phyloP scores from a whole-genome alignment of 2,329 filamentous ascomycete genomes.

The Sclerotinia spermophila region DNA sequence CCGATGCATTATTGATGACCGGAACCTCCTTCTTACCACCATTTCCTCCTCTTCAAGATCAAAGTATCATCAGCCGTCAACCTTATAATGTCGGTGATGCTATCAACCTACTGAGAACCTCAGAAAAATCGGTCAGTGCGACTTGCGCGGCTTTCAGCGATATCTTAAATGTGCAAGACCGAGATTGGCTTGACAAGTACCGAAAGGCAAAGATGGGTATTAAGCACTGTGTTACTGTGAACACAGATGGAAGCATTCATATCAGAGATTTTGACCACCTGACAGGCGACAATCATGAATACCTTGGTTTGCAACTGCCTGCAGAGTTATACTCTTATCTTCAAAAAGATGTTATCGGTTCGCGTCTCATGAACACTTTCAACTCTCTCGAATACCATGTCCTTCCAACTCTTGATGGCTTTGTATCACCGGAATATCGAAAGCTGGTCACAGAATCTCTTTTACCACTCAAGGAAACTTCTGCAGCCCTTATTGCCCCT shows the following conservation, averaged over 20 bases:
- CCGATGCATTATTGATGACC: constrained; percentile 78
- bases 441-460: constrained; percentile 73
- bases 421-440: constrained; percentile 75
- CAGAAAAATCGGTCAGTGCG: constrained; percentile 65
- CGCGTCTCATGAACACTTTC: constrained; percentile 77
- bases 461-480: constrained; percentile 68
- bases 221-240: constrained; percentile 80
- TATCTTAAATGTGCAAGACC: constrained; percentile 65
- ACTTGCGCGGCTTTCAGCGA: constrained; percentile 79
- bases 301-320: constrained; percentile 84
- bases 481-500: constrained; percentile 73
- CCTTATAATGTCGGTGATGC: constrained; percentile 65
- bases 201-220: constrained; percentile 80
- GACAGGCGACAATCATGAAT: constrained; percentile 81
- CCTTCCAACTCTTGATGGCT: constrained; percentile 80
- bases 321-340: constrained; percentile 90
- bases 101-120: constrained; percentile 69
- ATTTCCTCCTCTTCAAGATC: constrained; percentile 72
- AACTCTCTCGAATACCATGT: constrained; percentile 75
- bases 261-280: constrained; percentile 70
- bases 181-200: constrained; percentile 80
- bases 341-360: constrained; percentile 74
- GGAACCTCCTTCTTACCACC: constrained; percentile 76
- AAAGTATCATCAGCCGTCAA: constrained; percentile 50
- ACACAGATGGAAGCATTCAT: constrained; percentile 60